Percentiles rank a stretch among this genome's conserved stretches.
Conservation (phyloP, 768 basidiomycete species). For the Lentinula guzmanii region DNA sequence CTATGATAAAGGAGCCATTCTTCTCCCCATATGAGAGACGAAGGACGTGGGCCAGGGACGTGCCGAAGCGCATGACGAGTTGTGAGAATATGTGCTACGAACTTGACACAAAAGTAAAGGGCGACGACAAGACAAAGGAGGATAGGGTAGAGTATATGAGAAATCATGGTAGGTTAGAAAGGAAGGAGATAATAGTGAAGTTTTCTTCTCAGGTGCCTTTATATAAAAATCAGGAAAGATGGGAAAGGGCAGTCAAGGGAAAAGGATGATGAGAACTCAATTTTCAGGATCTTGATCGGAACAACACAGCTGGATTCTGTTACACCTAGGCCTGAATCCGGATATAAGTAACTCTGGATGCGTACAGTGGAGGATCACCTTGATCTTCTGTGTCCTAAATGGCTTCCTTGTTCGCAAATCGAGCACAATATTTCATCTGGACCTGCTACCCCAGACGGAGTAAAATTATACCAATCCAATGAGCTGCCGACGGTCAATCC, state of each 20-base stretch:
- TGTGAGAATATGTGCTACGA: constrained; percentile 27
- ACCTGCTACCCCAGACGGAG: neutral
- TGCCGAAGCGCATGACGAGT: constrained; percentile 29
- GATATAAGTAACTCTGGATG: neutral
- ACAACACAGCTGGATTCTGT: neutral
- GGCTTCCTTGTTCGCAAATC: neutral
- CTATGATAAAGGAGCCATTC: constrained; percentile 50
- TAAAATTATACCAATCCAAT: neutral
- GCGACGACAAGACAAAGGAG: constrained; percentile 9
- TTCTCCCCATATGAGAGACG: constrained; percentile 55
- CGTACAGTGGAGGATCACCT: neutral
- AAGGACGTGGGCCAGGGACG: constrained; percentile 44
- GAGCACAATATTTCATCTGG: neutral
- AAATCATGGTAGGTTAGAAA: neutral
- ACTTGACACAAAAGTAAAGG: constrained; percentile 24
- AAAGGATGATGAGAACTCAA: neutral
- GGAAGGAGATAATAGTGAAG: no score
- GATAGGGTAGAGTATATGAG: neutral
- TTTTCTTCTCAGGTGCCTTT: neutral
- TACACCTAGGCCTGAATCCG: neutral
- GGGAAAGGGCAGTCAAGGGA: neutral
- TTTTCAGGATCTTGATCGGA: neutral
- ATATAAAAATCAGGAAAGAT: neutral
- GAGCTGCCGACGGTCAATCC: no score
- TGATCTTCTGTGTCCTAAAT: neutral